Base-by-base conservation (phyloP, 108 stramenopile genomes). In the Epipyxis sp. region DNA sequence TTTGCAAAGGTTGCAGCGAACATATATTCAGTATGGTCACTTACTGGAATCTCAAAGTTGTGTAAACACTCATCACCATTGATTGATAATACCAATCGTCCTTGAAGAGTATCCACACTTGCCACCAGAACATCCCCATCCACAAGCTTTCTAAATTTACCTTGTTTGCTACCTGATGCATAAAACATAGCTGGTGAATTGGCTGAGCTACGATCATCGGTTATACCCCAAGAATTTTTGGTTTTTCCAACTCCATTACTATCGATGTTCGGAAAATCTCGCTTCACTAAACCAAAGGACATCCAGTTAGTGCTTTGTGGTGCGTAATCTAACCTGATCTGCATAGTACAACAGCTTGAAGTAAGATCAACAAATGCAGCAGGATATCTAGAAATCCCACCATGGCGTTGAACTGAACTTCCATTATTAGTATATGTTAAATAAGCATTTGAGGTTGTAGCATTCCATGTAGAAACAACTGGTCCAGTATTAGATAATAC, bases 201-300 rank as follows among this genome's bases (percentile, higher is more conserved):
- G 20, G 61, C 3, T 6, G 61, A 65, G 6, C 30, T 32, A 32
- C 61, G 61, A 65, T 65, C 61, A 65, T 65, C 61, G 10, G 13
- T 35, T 10, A 65, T 29, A 65, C 61, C 61, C 61, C 61, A 65
- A 10, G 61, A 32, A 3, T 13, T 13, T 6, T 16, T 32, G 20
- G 61, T 65, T 3, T 32, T 16, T 6, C 61, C 61, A 13, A 65
- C 61, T 35, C 61, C 61, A 37, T 65, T 32, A 32, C 30, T 32
- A 25, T 32, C 34, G 13, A 32, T 32, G 61, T 65, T 65, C 6
- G 61, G 30, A 16, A 65, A 32, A 65, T 32, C 61, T 6, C 25
- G 3, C 61, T 65, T 65, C 35, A 32, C 61, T 32, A 65, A 16
- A 13, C 61, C 61, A 65, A 65, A 65, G 61, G 61, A 32, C 35